Conservation (phyloP, 2,329 filamentous ascomycete species). For the Mycocentrospora acerina region DNA sequence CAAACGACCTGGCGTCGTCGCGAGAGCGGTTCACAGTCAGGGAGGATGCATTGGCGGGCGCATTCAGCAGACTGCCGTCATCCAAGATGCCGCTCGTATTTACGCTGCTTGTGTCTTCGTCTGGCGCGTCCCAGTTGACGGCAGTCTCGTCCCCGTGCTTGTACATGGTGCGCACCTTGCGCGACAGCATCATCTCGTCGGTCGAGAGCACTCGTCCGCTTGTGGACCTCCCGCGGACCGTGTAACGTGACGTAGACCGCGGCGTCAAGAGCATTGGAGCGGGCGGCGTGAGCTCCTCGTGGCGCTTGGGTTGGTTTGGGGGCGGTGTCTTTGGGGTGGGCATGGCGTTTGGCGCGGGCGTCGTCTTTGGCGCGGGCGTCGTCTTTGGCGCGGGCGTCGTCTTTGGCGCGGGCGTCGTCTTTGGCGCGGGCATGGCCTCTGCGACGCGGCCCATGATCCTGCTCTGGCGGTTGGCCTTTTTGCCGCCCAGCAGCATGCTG, state of each 20-base stretch:
- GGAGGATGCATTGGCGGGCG: constrained; percentile 28
- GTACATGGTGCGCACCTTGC: constrained; percentile 65
- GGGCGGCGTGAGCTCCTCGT: constrained; percentile 21
- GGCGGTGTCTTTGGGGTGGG: constrained; percentile 11
- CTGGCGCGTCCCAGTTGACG: constrained; percentile 43
- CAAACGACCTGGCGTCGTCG: constrained; percentile 31
- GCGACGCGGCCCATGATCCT: constrained; percentile 28
- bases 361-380: constrained; percentile 14
- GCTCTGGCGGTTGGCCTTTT: constrained; percentile 47
- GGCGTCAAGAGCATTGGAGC: constrained; percentile 30
- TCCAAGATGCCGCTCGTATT: constrained; percentile 24
- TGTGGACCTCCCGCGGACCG: constrained; percentile 37
- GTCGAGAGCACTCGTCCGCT: constrained; percentile 58
- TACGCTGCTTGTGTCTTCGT: constrained; percentile 21
- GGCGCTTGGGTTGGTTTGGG: constrained; percentile 5
- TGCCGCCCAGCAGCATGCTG: constrained; percentile 59
- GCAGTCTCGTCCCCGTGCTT: constrained; percentile 61
- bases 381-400: constrained; percentile 19
- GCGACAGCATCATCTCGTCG: constrained; percentile 64
- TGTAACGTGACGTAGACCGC: constrained; percentile 41
- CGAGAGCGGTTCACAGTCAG: constrained; percentile 28
- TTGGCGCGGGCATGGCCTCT: constrained; percentile 18
- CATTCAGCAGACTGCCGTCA: constrained; percentile 23
- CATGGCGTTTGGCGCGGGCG: constrained; percentile 7
- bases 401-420: constrained; percentile 13